Base-by-base conservation (phyloP, 805 yeast genomes). In the Dipodascus albidus region DNA sequence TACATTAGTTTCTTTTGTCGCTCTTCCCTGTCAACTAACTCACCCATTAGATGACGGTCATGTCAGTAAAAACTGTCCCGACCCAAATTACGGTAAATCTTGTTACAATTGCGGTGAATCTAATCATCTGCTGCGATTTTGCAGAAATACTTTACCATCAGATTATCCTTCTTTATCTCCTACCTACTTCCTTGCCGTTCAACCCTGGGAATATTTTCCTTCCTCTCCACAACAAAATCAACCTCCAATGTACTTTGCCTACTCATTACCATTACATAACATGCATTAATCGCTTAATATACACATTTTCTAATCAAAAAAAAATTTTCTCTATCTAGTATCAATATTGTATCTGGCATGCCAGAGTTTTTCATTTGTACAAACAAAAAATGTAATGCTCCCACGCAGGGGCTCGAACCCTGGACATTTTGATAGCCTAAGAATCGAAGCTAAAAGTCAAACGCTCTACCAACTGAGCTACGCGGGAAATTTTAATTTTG, bases 81-180 rank as follows among this genome's bases (percentile, higher is more conserved):
- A 87, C 72, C 89, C 88, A 70, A 79, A 85, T 60, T 81, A 81
- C 62, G 80, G 80, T 69, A 89, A 89, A 72, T 89, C 89, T 70
- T 89, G 97, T 72, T 89, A 85, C 83, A 85, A 85, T 70, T 89
- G 97, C 74, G 93, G 93, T 64, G 86, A 84, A 68, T 78, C 84
- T 54, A 96, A 96, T 54, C 97, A 89, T 67, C 82, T 89, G 62
- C 87, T 85, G 70, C 73, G 85, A 51, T 96, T 89, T 67, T 89
- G 97, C 74, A 38, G 67, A 38, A 38, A 38, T 14, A 17, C 44
- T 14, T 77, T 72, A 64, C 80, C 60, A 61, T 52, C 81, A 82
- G 59, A 69, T 81, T 27, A 27, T 27, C 33, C 33, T 11, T 27
- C 33, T 27, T 6, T n/a, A n/a, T n/a, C 33, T 27, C 6, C 33